Evolutionary conservation across 2,329 filamentous ascomycete species (phyloP).

Genomic region (Penicillium sp.): DNA sequence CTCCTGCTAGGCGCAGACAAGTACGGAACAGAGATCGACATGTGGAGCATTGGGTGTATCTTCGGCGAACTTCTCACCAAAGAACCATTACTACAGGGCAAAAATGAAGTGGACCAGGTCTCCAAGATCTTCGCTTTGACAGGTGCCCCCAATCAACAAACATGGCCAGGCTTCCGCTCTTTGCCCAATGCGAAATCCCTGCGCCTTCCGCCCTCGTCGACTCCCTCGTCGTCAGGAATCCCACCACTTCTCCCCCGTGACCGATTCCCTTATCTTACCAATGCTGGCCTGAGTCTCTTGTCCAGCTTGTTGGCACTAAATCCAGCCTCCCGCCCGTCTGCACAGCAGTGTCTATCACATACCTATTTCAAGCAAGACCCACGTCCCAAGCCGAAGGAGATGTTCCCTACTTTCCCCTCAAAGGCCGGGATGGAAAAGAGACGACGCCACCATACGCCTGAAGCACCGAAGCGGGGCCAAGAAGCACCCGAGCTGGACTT

Average conservation of each 20-base stretch:
- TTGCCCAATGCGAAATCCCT: slow-evolving; percentile 85
- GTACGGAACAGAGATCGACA: slow-evolving; percentile 80
- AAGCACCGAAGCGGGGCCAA: slow-evolving; percentile 79
- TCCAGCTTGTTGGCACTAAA: slow-evolving; percentile 73
- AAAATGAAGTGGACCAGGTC: slow-evolving; percentile 90
- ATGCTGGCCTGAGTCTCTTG: slow-evolving; percentile 72
- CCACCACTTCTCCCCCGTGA: slow-evolving; percentile 65
- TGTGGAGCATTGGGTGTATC: slow-evolving; percentile 97
- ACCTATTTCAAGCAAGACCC: slow-evolving; percentile 89
- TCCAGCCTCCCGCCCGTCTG: slow-evolving; percentile 71
- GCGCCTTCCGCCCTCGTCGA: slow-evolving; percentile 61
- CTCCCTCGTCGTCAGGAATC: slow-evolving; percentile 32
- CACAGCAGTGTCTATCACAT: slow-evolving; percentile 75
- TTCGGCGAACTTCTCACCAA: slow-evolving; percentile 88
- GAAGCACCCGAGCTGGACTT: slow-evolving; percentile 69
- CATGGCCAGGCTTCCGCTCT: slow-evolving; percentile 84
- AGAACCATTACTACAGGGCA: slow-evolving; percentile 81
- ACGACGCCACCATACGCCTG: slow-evolving; percentile 72
- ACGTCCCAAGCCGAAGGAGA: slow-evolving; percentile 81
- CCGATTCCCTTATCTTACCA: slow-evolving; percentile 80
- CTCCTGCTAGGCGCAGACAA: slow-evolving; percentile 77
- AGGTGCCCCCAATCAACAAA: slow-evolving; percentile 79
- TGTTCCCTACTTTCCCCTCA: slow-evolving; percentile 97
- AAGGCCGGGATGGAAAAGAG: slow-evolving; percentile 91
- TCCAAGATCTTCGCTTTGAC: slow-evolving; percentile 87